A percentile compares a stretch with the other conserved stretches of the same genome.
These are phyloP conservation scores for Rhynchosporium agropyri DNA, from an alignment of 2,329 filamentous ascomycete genomes.

Conservation along the genomic window DNA sequence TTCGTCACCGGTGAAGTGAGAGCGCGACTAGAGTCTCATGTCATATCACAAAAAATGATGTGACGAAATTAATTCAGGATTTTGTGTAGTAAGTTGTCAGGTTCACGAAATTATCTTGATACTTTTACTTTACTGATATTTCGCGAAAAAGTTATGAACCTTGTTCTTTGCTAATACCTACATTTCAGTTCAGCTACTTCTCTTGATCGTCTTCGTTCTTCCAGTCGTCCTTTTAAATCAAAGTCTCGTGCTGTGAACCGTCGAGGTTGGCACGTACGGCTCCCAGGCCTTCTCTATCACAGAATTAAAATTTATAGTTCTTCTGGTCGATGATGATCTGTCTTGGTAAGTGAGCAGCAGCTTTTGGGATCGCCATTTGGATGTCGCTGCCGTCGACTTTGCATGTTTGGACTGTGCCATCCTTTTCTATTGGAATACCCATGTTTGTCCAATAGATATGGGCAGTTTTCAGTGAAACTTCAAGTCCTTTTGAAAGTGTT, in stretches of 20 bases:
- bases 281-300: slow-evolving; percentile 49
- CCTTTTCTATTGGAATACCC: slow-evolving; percentile 41
- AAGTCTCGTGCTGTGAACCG: slow-evolving; percentile 44
- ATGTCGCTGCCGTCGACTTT: slow-evolving; percentile 52
- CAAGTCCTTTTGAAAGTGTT: slow-evolving; percentile 50
- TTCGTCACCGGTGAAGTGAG: too few relatives aligned
- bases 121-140: too few relatives aligned
- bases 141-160: too few relatives aligned
- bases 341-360: slow-evolving; percentile 53
- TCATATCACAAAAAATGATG: too few relatives aligned
- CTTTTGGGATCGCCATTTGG: slow-evolving; percentile 47
- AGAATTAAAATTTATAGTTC: slow-evolving; percentile 45
- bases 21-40: too few relatives aligned
- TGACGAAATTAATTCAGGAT: too few relatives aligned
- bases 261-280: slow-evolving; percentile 47
- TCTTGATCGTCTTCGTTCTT: slow-evolving; percentile 14
- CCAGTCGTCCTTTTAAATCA: slow-evolving; percentile 36
- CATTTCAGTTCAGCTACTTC: slow-evolving; percentile 50
- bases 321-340: slow-evolving; percentile 43
- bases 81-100: too few relatives aligned
- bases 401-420: slow-evolving; percentile 33
- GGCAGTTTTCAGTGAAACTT: slow-evolving; percentile 40
- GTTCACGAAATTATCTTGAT: too few relatives aligned
- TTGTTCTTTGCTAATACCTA: slow-evolving; percentile 50
- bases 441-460: slow-evolving; percentile 56